Percentiles rank a stretch among this genome's conserved stretches.
Conservation (phyloP, 768 basidiomycete genomes). For the Macrocybe gigantea region DNA sequence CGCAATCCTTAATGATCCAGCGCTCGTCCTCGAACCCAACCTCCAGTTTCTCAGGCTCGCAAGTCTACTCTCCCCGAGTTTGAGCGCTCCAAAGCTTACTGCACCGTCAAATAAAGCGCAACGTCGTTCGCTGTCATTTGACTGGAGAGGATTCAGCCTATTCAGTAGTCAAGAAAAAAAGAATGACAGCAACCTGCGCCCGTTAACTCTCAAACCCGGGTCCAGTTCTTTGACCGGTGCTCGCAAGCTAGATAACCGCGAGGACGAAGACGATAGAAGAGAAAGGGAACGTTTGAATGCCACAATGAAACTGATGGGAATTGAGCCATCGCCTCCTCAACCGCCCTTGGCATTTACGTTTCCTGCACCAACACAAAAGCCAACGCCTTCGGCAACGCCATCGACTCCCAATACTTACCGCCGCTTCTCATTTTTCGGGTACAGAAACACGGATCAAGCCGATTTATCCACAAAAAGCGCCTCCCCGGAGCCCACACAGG, state of each 20-base stretch:
- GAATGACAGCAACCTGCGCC: slow-evolving; percentile 55
- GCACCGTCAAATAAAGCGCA: slow-evolving; percentile 38
- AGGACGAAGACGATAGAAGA: slow-evolving; percentile 88
- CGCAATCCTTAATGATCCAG: slow-evolving; percentile 55
- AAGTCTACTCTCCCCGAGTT: slow-evolving; percentile 16
- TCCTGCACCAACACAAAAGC: slow-evolving; percentile 2
- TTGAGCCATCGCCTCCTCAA: slow-evolving; percentile 57
- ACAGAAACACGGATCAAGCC: slow-evolving; percentile 36
- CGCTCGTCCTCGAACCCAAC: slow-evolving; percentile 33
- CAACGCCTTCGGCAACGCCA: slow-evolving; percentile 14
- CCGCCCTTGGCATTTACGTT: slow-evolving; percentile 21
- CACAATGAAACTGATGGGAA: slow-evolving; percentile 93
- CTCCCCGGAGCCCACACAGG: slow-evolving; percentile 11
- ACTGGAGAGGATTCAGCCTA: slow-evolving; percentile 76
- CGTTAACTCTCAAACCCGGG: slow-evolving; percentile 70
- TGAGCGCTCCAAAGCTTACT: slow-evolving; percentile 14
- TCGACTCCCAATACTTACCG: slow-evolving; percentile 24
- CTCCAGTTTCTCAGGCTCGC: slow-evolving; percentile 15
- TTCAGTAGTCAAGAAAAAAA: slow-evolving; percentile 64
- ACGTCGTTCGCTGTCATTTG: slow-evolving; percentile 77
- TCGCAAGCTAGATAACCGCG: slow-evolving; percentile 78
- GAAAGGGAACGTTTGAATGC: slow-evolving; percentile 86
- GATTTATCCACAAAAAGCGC: slow-evolving; percentile 42
- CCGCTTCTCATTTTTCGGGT: slow-evolving; percentile 74
- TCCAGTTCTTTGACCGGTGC: slow-evolving; percentile 48